Conservation (phyloP, 2,329 filamentous ascomycete genomes). For the Beauveria australis region DNA sequence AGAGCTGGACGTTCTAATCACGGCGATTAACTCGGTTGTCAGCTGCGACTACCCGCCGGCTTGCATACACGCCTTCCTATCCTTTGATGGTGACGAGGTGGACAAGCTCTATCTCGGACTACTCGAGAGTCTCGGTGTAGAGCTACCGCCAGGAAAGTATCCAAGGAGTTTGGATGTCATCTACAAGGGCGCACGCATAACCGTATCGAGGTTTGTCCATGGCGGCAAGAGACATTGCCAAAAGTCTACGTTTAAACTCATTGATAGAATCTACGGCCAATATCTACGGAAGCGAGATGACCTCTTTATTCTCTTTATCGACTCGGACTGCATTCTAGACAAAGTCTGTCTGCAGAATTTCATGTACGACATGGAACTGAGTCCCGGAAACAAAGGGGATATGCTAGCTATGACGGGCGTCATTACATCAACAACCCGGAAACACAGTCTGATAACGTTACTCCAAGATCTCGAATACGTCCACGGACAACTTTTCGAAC, state of each 20-base stretch:
- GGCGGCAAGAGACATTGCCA: constrained; percentile 92
- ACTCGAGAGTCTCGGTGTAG: constrained; percentile 75
- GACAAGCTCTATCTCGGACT: constrained; percentile 85
- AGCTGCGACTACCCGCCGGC: constrained; percentile 88
- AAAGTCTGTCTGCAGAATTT: constrained; percentile 91
- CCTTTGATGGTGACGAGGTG: constrained; percentile 84
- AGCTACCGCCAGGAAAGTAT: constrained; percentile 66
- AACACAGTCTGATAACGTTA: constrained; percentile 80
- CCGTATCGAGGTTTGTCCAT: constrained; percentile 84
- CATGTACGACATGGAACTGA: constrained; percentile 97
- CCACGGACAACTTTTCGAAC: constrained; percentile 91
- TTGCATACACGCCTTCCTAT: constrained; percentile 90
- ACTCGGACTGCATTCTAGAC: constrained; percentile 93
- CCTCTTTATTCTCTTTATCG: constrained; percentile 91
- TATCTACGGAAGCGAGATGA: constrained; percentile 86
- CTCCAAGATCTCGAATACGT: constrained; percentile 98
- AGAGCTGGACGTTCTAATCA: constrained; percentile 72
- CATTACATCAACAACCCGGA: constrained; percentile 87
- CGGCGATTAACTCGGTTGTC: constrained; percentile 83
- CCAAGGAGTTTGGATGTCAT: constrained; percentile 85
- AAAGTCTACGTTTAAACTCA: constrained; percentile 85
- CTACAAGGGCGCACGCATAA: constrained; percentile 76
- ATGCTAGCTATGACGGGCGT: constrained; percentile 98
- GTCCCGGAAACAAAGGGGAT: constrained; percentile 80
- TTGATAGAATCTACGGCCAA: constrained; percentile 82